phyloP scores from a whole-genome alignment of 441 rosid genomes.

The Macaranga tanarius region DNA sequence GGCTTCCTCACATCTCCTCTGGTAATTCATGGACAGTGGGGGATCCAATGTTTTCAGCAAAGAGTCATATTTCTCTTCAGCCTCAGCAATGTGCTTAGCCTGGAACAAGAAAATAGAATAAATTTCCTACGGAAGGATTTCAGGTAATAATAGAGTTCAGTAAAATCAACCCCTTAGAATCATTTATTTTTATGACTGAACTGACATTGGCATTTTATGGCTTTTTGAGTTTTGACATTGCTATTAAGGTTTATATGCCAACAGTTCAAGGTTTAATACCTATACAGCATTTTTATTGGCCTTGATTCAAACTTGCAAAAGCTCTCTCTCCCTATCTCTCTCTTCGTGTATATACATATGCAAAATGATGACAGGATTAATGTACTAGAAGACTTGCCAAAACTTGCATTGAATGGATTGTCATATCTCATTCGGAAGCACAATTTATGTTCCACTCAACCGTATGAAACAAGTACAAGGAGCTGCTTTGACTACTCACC shows the following conservation, averaged over 20 bases:
- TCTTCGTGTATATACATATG: no score
- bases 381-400: background rate
- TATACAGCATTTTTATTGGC: background rate
- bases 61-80: constrained; percentile 62
- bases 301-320: background rate
- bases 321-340: background rate
- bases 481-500: constrained; percentile 40
- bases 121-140: background rate
- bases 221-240: background rate
- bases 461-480: background rate
- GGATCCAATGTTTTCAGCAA: constrained; percentile 60
- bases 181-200: background rate
- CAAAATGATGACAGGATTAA: background rate
- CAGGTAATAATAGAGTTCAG: background rate
- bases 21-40: constrained; percentile 52
- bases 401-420: background rate
- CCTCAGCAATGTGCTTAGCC: constrained; percentile 71
- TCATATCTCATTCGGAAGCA: background rate
- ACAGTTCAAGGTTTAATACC: background rate
- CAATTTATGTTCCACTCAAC: background rate
- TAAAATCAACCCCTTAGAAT: background rate
- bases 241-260: background rate
- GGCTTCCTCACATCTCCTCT: constrained; percentile 81
- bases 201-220: background rate
- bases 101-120: constrained; percentile 19